phyloP scores from a whole-genome alignment of 1,139 yeast species.

The Suhomyces atakaporum region DNA sequence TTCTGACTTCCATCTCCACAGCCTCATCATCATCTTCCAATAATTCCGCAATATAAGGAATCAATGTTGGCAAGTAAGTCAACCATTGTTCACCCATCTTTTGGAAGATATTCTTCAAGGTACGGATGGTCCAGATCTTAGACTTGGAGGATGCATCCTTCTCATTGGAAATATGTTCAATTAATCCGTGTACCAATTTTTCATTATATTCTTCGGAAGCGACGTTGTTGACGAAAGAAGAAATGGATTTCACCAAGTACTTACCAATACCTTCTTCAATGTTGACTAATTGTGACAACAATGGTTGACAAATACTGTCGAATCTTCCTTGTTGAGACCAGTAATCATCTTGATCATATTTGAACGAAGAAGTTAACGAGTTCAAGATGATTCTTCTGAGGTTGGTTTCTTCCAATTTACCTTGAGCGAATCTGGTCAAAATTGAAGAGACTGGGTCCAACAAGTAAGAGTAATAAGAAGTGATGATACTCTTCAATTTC shows the following conservation, averaged over 20 bases:
- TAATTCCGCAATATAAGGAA: constrained; percentile 93
- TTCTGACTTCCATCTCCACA: constrained; percentile 88
- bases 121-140: constrained; percentile 82
- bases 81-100: constrained; percentile 97
- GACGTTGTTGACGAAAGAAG: constrained; percentile 71
- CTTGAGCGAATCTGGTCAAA: constrained; percentile 48
- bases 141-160: constrained; percentile 31
- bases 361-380: constrained; percentile 77
- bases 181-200: constrained; percentile 40
- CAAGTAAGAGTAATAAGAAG: constrained; percentile 83
- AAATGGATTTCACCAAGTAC: constrained; percentile 75
- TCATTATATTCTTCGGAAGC: constrained; percentile 83
- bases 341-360: constrained; percentile 88
- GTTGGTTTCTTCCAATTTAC: constrained; percentile 50
- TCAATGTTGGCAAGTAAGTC: constrained; percentile 84
- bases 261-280: constrained; percentile 74
- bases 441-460: constrained; percentile 68
- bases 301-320: constrained; percentile 62
- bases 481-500: constrained; percentile 79
- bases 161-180: constrained; percentile 41
- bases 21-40: constrained; percentile 94
- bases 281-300: constrained; percentile 64
- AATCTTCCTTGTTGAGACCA: constrained; percentile 91
- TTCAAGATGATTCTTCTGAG: constrained; percentile 71
- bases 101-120: constrained; percentile 79